These are phyloP conservation scores for Fusarium sp. DNA, from an alignment of 2,329 filamentous ascomycete species.

Conservation along the genomic window DNA sequence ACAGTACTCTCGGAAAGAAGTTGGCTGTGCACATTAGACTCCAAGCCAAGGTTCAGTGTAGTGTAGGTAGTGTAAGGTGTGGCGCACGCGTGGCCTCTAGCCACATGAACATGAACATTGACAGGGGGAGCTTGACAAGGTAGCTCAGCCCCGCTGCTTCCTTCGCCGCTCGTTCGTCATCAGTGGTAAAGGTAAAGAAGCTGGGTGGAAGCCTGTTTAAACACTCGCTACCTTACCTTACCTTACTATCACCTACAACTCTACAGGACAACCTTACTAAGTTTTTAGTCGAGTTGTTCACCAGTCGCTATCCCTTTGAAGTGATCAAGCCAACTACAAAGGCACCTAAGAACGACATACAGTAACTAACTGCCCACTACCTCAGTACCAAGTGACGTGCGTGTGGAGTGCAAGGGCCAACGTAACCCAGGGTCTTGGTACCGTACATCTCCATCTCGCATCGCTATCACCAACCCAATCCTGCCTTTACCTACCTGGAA, in stretches of 20 bases:
- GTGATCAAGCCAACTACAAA: not conserved
- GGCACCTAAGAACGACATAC: constrained; percentile 17
- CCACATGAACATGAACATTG: constrained; percentile 10
- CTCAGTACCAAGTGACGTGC: constrained; percentile 31
- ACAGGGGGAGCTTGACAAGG: constrained; percentile 21
- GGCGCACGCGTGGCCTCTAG: constrained; percentile 35
- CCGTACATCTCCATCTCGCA: constrained; percentile 25
- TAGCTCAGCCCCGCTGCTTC: constrained; percentile 40
- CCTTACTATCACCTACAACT: not conserved
- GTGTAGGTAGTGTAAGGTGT: constrained; percentile 13
- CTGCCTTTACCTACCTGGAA: not conserved
- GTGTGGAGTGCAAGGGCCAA: constrained; percentile 34
- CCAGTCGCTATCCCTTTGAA: not conserved
- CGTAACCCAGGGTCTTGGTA: constrained; percentile 39
- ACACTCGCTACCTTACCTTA: constrained; percentile 6
- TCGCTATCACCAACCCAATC: constrained; percentile 5
- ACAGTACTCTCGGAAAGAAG: not conserved
- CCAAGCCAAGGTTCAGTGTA: not conserved
- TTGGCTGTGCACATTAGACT: constrained; percentile 12
- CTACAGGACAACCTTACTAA: not conserved
- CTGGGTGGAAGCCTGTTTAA: constrained; percentile 31
- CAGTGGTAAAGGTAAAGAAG: constrained; percentile 26
- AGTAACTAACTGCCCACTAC: not conserved
- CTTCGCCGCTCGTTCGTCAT: constrained; percentile 39
- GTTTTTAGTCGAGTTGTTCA: not conserved